Base-by-base conservation (phyloP, 371 early-diverging fungal genomes). In the Batkoa obscura region DNA sequence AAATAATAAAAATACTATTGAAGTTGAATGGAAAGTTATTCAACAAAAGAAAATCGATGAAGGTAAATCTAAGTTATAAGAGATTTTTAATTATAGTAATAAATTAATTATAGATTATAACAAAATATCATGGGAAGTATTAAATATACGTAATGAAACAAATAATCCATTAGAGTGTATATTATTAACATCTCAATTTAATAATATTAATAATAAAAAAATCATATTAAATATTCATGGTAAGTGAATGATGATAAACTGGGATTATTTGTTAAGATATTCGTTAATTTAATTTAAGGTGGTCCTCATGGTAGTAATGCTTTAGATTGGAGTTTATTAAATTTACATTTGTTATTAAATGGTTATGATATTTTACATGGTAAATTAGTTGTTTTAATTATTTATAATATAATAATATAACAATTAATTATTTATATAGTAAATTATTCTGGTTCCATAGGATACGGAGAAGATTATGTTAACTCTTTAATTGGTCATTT, bases 371-470 rank as follows among this genome's bases (percentile, higher is more conserved):
- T 52, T 9, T 38, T 52, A 1, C 52, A 52, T 13, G 31, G 15
- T 48, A 48, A 46, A 6, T 46, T 6, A 46, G 6, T n/a, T 12
- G 42, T 41, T 6, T 1, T 6, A 13, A n/a, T 46, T 6, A 12
- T 15, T 30, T 46, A 30, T n/a, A 13, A 8, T 46, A n/a, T 46
- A 12, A 46, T 9, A 9, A 9, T 9, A 39, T 39, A 9, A 13
- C 6, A 13, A 39, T 9, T 39, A 9, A 0, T 23, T 23, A 23
- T 23, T 23, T 23, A 23, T 23, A 23, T 23, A 23, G 50, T 50
- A 13, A 50, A 52, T 38, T 52, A 52, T 17, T 38, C 52, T 3
- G 52, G 52, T 2, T 52, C 52, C n/a, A 12, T 34, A 6, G 52
- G 52, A 3, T 52, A 52, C 23, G 52, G 52, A 8, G 17, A 33